Percentiles rank a stretch among this genome's conserved stretches.
These are phyloP conservation scores for Cutaneotrichosporon sp. DNA, from an alignment of 1,284 basidiomycete species.

Conservation along the genomic window DNA sequence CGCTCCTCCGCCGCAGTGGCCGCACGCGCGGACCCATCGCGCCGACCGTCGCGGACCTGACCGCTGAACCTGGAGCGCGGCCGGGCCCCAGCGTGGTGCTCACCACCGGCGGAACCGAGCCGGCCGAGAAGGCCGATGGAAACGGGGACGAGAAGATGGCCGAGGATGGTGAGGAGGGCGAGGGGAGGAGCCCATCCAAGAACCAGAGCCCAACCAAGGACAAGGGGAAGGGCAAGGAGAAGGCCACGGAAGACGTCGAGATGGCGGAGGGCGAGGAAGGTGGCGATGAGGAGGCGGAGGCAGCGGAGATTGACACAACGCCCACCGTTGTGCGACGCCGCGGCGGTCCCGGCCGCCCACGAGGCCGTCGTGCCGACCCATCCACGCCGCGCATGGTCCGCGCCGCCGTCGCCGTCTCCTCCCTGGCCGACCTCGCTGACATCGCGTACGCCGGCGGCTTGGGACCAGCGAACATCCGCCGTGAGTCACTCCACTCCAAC, in stretches of 20 bases:
- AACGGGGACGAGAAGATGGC: not conserved
- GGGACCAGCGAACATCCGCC: conserved; percentile 14
- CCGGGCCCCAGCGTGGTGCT: not conserved
- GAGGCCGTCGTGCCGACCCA: not conserved
- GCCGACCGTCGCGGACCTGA: not conserved
- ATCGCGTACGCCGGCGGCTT: conserved; percentile 23
- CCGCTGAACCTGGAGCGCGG: not conserved
- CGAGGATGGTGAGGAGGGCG: not conserved
- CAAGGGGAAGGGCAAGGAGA: not conserved
- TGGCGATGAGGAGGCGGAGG: not conserved
- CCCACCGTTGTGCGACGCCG: not conserved
- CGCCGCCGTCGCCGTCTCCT: conserved; percentile 14
- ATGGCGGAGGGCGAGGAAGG: not conserved
- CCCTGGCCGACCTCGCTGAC: conserved; percentile 20
- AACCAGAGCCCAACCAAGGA: too few species aligned
- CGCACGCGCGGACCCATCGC: not conserved
- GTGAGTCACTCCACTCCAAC: conserved; percentile 9
- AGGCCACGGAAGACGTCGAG: conserved; percentile 2
- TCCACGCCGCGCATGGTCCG: conserved; percentile 4
- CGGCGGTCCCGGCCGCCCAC: conserved; percentile 4
- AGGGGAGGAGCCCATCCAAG: not conserved
- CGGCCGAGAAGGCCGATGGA: not conserved
- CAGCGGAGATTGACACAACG: not conserved
- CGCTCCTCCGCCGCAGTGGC: not conserved
- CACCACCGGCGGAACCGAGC: not conserved